A percentile compares a stretch with the other conserved stretches of the same genome.
Evolutionary conservation across 2,329 filamentous ascomycete species (phyloP).

Genomic region (Pseudogymnoascus sp.): DNA sequence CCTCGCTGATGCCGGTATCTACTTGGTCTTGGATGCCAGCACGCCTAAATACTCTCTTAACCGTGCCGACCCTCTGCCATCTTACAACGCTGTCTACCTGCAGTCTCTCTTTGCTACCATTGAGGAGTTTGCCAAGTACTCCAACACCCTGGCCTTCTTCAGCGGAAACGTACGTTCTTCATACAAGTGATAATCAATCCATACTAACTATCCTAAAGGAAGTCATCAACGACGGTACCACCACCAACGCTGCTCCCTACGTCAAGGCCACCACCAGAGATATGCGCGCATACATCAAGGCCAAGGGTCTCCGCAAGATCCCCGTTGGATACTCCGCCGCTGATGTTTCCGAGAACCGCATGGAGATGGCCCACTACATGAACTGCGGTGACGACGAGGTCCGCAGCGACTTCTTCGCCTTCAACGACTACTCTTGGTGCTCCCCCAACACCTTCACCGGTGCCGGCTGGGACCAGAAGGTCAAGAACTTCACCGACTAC

Average conservation of each 20-base stretch:
- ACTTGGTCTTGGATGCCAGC: conserved; percentile 85
- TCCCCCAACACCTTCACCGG: conserved; percentile 68
- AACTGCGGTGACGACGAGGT: conserved; percentile 67
- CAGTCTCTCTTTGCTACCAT: conserved; percentile 76
- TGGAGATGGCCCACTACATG: conserved; percentile 82
- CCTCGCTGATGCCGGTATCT: conserved; percentile 81
- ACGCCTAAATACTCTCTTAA: conserved; percentile 80
- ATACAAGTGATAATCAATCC: not conserved
- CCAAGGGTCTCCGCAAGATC: conserved; percentile 66
- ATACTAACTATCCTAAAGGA: conserved; percentile 40
- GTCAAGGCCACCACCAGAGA: conserved; percentile 98
- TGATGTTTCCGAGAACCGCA: conserved; percentile 78
- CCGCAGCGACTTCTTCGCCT: conserved; percentile 95
- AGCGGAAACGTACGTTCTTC: conserved; percentile 61
- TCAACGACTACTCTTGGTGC: conserved; percentile 99
- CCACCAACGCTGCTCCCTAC: conserved; percentile 84
- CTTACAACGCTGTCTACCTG: conserved; percentile 75
- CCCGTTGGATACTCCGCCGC: conserved; percentile 95
- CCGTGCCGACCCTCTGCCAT: conserved; percentile 55
- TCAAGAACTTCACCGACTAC: conserved; percentile 80
- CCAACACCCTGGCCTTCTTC: conserved; percentile 95
- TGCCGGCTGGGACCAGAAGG: conserved; percentile 77
- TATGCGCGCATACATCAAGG: conserved; percentile 87
- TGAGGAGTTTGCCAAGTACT: conserved; percentile 73
- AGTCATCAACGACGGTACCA: conserved; percentile 81